phyloP scores from a whole-genome alignment of 75 land plant genomes.

The Chamaecyparis obtusa region DNA sequence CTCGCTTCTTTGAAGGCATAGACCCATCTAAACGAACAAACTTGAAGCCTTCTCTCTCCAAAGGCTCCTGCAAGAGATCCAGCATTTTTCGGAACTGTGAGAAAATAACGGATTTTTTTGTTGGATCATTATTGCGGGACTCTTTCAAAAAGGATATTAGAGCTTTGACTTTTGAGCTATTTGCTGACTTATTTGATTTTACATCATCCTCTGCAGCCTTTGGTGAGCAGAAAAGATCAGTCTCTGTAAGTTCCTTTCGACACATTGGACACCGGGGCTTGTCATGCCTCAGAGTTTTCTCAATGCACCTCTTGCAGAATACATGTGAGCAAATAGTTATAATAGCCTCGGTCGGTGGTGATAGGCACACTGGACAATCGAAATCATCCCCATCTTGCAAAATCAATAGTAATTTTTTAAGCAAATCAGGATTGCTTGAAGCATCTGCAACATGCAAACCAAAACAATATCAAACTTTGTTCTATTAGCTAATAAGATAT shows the following conservation, averaged over 20 bases:
- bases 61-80: constrained; percentile 57
- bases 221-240: constrained; percentile 69
- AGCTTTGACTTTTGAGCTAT: constrained; percentile 70
- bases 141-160: constrained; percentile 49
- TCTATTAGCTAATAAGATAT: neutral
- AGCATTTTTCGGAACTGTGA: constrained; percentile 88
- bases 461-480: neutral
- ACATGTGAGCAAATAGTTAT: constrained; percentile 91
- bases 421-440: constrained; percentile 71
- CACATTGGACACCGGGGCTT: constrained; percentile 84
- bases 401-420: constrained; percentile 58
- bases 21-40: constrained; percentile 72
- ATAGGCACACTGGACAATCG: constrained; percentile 94
- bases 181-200: neutral
- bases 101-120: constrained; percentile 78
- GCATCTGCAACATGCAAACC: constrained; percentile 45
- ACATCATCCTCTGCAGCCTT: constrained; percentile 24
- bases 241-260: constrained; percentile 51
- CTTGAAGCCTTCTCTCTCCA: constrained; percentile 67
- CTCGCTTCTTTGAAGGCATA: constrained; percentile 73
- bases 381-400: constrained; percentile 93
- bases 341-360: constrained; percentile 67
- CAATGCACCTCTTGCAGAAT: constrained; percentile 81
- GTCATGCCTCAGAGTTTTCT: constrained; percentile 54
- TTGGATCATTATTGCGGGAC: constrained; percentile 49